Evolutionary conservation across 225 moss, liverwort and hornwort genomes (phyloP).

Genomic region (Polytrichum formosum): DNA sequence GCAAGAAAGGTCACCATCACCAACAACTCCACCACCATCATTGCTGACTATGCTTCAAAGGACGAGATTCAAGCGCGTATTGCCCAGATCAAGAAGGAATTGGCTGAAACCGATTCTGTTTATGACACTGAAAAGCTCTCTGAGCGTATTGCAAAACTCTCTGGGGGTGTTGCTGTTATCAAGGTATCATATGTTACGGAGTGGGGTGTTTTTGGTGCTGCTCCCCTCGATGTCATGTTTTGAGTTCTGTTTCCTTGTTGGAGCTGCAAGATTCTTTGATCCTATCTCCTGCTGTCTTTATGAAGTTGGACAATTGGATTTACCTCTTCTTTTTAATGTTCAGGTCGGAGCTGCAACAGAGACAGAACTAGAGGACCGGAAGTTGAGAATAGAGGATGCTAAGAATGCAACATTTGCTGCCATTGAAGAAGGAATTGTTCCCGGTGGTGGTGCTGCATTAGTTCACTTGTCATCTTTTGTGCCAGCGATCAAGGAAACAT

Average conservation of each 20-base stretch:
- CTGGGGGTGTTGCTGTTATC: slow-evolving; percentile 94
- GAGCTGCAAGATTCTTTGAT: no score
- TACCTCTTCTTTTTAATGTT: not conserved
- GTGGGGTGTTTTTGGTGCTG: no score
- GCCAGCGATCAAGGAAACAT: slow-evolving; percentile 56
- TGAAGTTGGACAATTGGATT: no score
- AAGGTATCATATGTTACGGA: slow-evolving; percentile 27
- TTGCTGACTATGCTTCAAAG: slow-evolving; percentile 89
- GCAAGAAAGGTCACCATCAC: slow-evolving; percentile 81
- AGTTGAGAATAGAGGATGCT: slow-evolving; percentile 89
- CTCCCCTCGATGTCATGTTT: no score
- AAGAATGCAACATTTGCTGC: slow-evolving; percentile 98
- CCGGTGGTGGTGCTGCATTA: slow-evolving; percentile 86
- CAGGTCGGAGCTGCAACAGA: slow-evolving; percentile 95
- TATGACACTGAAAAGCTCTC: slow-evolving; percentile 98
- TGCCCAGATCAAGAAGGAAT: slow-evolving; percentile 95
- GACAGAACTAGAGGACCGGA: slow-evolving; percentile 92
- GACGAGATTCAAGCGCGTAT: slow-evolving; percentile 95
- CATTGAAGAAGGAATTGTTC: slow-evolving; percentile 97
- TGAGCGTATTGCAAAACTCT: slow-evolving; percentile 89
- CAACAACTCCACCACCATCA: slow-evolving; percentile 69
- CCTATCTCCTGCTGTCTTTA: no score
- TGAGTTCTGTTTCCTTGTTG: no score
- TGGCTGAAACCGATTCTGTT: slow-evolving; percentile 81
- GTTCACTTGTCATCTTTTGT: slow-evolving; percentile 84